Conservation (phyloP, 1,284 basidiomycete genomes). For the Xerocomus nothofagi region DNA sequence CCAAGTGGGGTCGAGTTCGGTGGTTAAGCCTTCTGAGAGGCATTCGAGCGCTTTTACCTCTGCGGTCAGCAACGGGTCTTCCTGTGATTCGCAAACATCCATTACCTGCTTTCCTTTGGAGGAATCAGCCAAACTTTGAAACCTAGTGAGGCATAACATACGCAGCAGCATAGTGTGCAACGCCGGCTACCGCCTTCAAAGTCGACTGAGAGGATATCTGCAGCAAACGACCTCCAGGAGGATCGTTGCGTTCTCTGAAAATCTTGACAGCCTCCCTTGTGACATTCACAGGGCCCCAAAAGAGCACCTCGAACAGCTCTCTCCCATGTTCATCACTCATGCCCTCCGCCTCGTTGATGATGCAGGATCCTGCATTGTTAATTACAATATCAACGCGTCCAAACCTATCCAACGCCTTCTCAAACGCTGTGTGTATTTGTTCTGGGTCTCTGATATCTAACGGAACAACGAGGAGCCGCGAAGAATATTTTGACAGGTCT, state of each 20-base stretch:
- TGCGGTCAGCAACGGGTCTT: slow-evolving; percentile 6
- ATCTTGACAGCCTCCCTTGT: slow-evolving; percentile 36
- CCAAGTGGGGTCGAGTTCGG: slow-evolving; percentile 32
- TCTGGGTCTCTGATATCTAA: slow-evolving; percentile 27
- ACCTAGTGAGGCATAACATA: slow-evolving; percentile 14
- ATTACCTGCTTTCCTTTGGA: slow-evolving; percentile 29
- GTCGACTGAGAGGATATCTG: slow-evolving; percentile 26
- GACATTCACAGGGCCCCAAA: slow-evolving; percentile 39
- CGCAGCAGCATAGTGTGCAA: slow-evolving; percentile 32
- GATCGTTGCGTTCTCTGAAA: slow-evolving; percentile 39
- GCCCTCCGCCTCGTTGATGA: slow-evolving; percentile 34
- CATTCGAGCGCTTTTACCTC: slow-evolving; percentile 26
- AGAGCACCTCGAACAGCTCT: slow-evolving; percentile 36
- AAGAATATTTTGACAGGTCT: slow-evolving; percentile 28
- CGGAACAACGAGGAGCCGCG: slow-evolving; percentile 42
- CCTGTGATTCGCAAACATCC: background rate
- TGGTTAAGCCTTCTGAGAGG: slow-evolving; percentile 27
- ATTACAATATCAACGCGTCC: slow-evolving; percentile 36
- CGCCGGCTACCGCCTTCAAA: slow-evolving; percentile 16
- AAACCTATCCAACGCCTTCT: slow-evolving; percentile 26
- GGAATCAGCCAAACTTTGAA: slow-evolving; percentile 1
- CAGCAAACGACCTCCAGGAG: slow-evolving; percentile 34
- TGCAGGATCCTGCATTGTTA: slow-evolving; percentile 32
- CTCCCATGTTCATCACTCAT: slow-evolving; percentile 34
- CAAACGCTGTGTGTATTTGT: slow-evolving; percentile 26